Conservation (phyloP, 116 monocot genomes). For the Trichopus zeylanicus region DNA sequence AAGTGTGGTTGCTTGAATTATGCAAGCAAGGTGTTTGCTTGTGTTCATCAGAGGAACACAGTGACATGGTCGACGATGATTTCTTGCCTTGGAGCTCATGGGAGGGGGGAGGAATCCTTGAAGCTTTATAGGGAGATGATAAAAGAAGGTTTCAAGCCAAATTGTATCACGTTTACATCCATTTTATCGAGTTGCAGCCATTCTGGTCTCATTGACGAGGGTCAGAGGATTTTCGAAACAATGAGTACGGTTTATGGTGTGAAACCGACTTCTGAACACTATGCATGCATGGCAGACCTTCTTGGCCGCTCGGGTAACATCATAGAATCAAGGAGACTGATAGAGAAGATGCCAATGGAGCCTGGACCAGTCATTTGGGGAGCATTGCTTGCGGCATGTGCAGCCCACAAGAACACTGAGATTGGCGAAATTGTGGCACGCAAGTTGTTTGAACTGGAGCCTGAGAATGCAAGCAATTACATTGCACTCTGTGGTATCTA, state of each 20-base stretch:
- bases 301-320: conserved; percentile 45
- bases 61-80: conserved; percentile 65
- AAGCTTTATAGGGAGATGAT: conserved; percentile 38
- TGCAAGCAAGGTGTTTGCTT: conserved; percentile 26
- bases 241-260: conserved; percentile 27
- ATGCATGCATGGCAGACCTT: conserved; percentile 80
- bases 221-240: conserved; percentile 25
- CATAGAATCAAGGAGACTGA: conserved; percentile 31
- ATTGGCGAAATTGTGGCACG: conserved; percentile 48
- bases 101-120: conserved; percentile 23
- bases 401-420: conserved; percentile 35
- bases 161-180: conserved; percentile 43
- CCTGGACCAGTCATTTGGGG: conserved; percentile 58
- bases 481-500: conserved; percentile 50
- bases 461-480: conserved; percentile 46
- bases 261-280: conserved; percentile 45
- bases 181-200: conserved; percentile 56
- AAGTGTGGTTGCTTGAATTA: conserved; percentile 28
- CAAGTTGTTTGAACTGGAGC: conserved; percentile 43
- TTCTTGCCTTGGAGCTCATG: conserved; percentile 39
- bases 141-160: conserved; percentile 25
- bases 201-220: conserved; percentile 42
- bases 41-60: conserved; percentile 20
- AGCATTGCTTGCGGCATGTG: conserved; percentile 55
- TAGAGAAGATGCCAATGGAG: conserved; percentile 47